Evolutionary conservation across 495 filamentous ascomycete genomes (phyloP), one percentile per base, ranked within the genome.

Genomic region (Tuber calosporum): DNA sequence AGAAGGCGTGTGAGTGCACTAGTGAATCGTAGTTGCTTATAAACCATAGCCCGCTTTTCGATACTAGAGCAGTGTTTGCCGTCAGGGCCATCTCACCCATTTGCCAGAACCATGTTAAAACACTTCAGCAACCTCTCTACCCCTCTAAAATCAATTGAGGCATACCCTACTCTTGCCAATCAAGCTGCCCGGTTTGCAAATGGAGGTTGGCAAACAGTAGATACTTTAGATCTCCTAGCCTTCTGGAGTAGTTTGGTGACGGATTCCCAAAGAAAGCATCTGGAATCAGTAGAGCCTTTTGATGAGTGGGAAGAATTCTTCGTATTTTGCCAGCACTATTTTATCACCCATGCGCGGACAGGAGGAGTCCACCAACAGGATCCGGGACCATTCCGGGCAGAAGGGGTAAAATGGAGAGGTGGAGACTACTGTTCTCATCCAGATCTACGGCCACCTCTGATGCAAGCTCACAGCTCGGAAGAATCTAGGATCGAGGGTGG

Each of bases 221-320:
- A 85, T 66, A 87, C 87, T n/a, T 83, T 84, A 78, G 90, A 86
- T 78, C 85, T 97, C 4, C 94, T 92, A 89, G 87, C 91, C 73
- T 84, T 94, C 36, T 97, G 94, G 94, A 87, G 86, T 22, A 83
- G 82, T 15, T 91, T 92, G 76, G 78, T 96, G 26, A 83, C 84
- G 4, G 77, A 84, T 2, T 83, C 84, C 1, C 85, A 90, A 67
- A 85, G 90, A 71, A 82, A 76, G 22, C 77, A 79, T 37, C 82
- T 97, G 36, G 90, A 96, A 73, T 79, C 80, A 0, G 71, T 80
- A 4, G 94, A 97, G 81, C 89, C 90, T 30, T 97, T 97, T 81
- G 94, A 97, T 82, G 93, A 97, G 83, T 97, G 92, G 93, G 94
- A 97, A 82, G 94, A 97, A 75, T 93, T 97, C 81, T 91, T 91